A percentile compares a stretch with the other conserved stretches of the same genome.
Conservation (phyloP, 1,139 yeast species). For the Arxiozyma telluris region DNA sequence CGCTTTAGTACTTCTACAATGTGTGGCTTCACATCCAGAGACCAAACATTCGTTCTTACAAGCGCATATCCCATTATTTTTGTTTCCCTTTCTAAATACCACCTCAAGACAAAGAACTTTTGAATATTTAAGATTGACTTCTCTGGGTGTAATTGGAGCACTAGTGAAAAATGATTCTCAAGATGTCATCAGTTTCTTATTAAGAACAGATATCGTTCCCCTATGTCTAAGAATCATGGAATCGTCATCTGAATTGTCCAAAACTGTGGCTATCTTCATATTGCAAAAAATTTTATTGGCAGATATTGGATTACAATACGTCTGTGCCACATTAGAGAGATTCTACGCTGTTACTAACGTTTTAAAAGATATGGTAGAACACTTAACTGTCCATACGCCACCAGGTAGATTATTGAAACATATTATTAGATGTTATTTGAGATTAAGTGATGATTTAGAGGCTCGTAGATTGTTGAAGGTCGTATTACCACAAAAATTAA, state of each 20-base stretch:
- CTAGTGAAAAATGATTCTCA: constrained; percentile 92
- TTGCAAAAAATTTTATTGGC: constrained; percentile 87
- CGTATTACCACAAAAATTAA: constrained; percentile 58
- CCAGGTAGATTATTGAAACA: constrained; percentile 85
- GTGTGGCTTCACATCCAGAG: constrained; percentile 92
- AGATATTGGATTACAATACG: constrained; percentile 82
- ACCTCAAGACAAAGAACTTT: constrained; percentile 86
- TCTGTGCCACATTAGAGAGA: constrained; percentile 91
- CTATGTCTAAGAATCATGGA: constrained; percentile 92
- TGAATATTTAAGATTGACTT: constrained; percentile 84
- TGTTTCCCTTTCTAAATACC: constrained; percentile 89
- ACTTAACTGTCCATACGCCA: constrained; percentile 46
- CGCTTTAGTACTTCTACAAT: constrained; percentile 86
- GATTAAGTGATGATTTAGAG: constrained; percentile 81
- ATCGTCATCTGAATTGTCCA: constrained; percentile 84
- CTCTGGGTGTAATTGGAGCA: constrained; percentile 95
- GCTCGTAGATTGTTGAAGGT: constrained; percentile 83
- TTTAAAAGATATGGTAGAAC: constrained; percentile 80
- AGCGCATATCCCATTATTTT: constrained; percentile 85
- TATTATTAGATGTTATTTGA: constrained; percentile 85
- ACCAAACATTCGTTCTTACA: constrained; percentile 76
- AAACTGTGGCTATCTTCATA: constrained; percentile 93
- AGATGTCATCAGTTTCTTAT: constrained; percentile 81
- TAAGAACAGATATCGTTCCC: constrained; percentile 93
- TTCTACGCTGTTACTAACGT: constrained; percentile 92